phyloP scores from a whole-genome alignment of 768 basidiomycete genomes.

The Boletus rubropictus region DNA sequence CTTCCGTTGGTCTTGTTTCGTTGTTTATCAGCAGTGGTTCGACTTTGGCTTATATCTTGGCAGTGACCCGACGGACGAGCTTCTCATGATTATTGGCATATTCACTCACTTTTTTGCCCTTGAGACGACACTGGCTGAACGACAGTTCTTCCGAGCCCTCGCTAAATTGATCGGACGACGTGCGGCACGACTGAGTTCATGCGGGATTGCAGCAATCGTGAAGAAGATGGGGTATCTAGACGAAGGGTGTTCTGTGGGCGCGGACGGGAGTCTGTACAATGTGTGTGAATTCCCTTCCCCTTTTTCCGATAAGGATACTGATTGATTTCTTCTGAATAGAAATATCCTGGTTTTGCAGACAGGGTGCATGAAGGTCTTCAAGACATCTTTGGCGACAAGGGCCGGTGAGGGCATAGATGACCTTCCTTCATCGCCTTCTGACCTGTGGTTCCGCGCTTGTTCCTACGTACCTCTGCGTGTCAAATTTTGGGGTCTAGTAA shows the following conservation, averaged over 20 bases:
- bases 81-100: slow-evolving; percentile 94
- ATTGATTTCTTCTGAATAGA: slow-evolving; percentile 41
- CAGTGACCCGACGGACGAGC: slow-evolving; percentile 93
- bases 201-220: slow-evolving; percentile 95
- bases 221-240: slow-evolving; percentile 92
- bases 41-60: slow-evolving; percentile 1
- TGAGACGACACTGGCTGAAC: slow-evolving; percentile 93
- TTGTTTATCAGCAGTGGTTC: neutral
- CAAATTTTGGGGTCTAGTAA: slow-evolving; percentile 56
- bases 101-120: slow-evolving; percentile 96
- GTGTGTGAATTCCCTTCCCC: slow-evolving; percentile 38
- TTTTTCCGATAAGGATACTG: neutral
- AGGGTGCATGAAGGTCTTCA: slow-evolving; percentile 87
- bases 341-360: slow-evolving; percentile 96
- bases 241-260: slow-evolving; percentile 82
- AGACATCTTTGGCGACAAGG: slow-evolving; percentile 96
- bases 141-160: slow-evolving; percentile 94
- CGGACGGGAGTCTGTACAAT: slow-evolving; percentile 94
- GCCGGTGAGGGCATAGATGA: slow-evolving; percentile 50
- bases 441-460: slow-evolving; percentile 18
- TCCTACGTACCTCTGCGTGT: slow-evolving; percentile 41
- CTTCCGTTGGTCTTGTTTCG: neutral
- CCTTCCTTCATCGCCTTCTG: neutral
- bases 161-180: slow-evolving; percentile 85
- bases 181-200: slow-evolving; percentile 86